Evolutionary conservation across 2,329 filamentous ascomycete genomes (phyloP).

Genomic region (Xylaria sp.): DNA sequence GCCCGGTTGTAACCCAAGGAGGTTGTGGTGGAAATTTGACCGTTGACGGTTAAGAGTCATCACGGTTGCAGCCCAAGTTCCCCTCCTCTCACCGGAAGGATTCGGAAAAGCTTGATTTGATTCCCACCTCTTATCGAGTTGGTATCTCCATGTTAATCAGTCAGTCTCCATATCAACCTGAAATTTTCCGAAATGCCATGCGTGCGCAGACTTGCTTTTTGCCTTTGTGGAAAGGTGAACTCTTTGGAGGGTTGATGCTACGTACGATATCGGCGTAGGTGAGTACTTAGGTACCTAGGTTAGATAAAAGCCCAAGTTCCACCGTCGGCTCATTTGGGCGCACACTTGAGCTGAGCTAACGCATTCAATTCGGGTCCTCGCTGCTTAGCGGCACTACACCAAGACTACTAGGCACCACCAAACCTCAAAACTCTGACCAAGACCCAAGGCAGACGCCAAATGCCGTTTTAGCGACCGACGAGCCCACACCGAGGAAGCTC

Average conservation of each 20-base stretch:
- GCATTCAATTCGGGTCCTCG: slow-evolving; percentile 6
- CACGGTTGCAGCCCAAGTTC: slow-evolving; percentile 3
- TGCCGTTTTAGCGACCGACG: slow-evolving; percentile 3
- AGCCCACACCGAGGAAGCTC: slow-evolving; percentile 27
- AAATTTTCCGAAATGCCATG: not conserved
- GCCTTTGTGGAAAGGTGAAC: slow-evolving; percentile 16
- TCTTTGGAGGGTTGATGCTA: slow-evolving; percentile 15
- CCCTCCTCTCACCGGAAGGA: slow-evolving; percentile 25
- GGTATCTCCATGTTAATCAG: not conserved
- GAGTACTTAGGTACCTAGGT: not conserved
- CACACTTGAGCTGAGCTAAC: slow-evolving; percentile 5
- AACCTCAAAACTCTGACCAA: not conserved
- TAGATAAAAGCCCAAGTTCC: not conserved
- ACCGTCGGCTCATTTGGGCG: slow-evolving; percentile 1
- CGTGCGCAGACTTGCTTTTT: slow-evolving; percentile 9
- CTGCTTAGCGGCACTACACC: slow-evolving; percentile 17
- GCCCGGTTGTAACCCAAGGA: slow-evolving; percentile 31
- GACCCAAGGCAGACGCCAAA: slow-evolving; percentile 9
- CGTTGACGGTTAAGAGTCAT: slow-evolving; percentile 16
- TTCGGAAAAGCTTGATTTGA: slow-evolving; percentile 19
- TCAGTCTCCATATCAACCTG: not conserved
- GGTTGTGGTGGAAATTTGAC: slow-evolving; percentile 15
- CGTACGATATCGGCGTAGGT: not conserved
- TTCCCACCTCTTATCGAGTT: slow-evolving; percentile 7
- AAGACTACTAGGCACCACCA: not conserved